Evolutionary conservation across 371 early-diverging fungal species (phyloP).

Genomic region (Fennellomyces sp.): DNA sequence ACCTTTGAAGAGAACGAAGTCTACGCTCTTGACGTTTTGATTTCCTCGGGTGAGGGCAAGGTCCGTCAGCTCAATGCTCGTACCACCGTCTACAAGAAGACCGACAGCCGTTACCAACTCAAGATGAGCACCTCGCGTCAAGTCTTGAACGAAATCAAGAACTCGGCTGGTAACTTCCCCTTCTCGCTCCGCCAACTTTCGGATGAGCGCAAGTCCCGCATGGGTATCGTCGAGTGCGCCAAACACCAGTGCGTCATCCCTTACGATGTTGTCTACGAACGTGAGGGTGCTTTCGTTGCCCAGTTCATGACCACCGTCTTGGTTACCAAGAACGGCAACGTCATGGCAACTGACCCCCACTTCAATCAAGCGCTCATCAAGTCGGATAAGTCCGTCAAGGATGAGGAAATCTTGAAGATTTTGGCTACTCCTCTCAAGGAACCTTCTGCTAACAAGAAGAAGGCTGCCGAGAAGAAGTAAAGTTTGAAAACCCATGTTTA

Average conservation of each 20-base stretch:
- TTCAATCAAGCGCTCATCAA: slow-evolving; percentile 69
- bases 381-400: slow-evolving; percentile 78
- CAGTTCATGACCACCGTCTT: slow-evolving; percentile 92
- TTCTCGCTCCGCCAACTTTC: slow-evolving; percentile 81
- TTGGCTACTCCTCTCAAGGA: slow-evolving; percentile 56
- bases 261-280: slow-evolving; percentile 85
- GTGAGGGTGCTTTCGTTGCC: slow-evolving; percentile 80
- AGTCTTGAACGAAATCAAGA: slow-evolving; percentile 76
- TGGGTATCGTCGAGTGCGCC: slow-evolving; percentile 92
- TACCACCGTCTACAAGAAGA: slow-evolving; percentile 94
- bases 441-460: slow-evolving; percentile 28
- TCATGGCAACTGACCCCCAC: slow-evolving; percentile 73
- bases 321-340: slow-evolving; percentile 83
- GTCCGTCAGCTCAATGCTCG: slow-evolving; percentile 71
- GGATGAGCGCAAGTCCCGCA: slow-evolving; percentile 88
- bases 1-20: slow-evolving; percentile 89
- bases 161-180: slow-evolving; percentile 86
- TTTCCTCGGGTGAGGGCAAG: slow-evolving; percentile 92
- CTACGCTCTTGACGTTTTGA: slow-evolving; percentile 83
- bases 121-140: slow-evolving; percentile 85
- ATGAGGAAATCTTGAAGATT: slow-evolving; percentile 70
- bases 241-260: slow-evolving; percentile 82
- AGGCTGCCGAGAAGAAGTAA: slow-evolving; percentile 15
- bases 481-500: not conserved
- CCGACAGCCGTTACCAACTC: slow-evolving; percentile 80